A percentile compares a stretch with the other conserved stretches of the same genome.
These are phyloP conservation scores for Xylaria sp. DNA, from an alignment of 2,329 filamentous ascomycete species.

Conservation along the genomic window DNA sequence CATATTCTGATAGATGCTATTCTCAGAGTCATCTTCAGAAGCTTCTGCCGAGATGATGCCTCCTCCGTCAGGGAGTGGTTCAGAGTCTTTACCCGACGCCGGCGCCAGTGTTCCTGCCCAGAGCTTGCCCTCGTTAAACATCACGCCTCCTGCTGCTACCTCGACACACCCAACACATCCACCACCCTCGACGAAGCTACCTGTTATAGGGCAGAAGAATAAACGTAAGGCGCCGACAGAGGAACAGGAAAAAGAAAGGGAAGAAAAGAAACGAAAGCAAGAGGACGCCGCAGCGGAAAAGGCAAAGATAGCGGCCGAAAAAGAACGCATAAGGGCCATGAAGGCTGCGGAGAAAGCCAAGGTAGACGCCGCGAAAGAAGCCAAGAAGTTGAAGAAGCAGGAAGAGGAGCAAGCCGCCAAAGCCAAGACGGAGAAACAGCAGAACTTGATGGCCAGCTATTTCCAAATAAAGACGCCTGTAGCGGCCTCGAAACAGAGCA, in stretches of 20 bases:
- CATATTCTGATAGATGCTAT: conserved; percentile 8
- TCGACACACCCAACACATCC: conserved; percentile 15
- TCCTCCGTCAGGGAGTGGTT: conserved; percentile 27
- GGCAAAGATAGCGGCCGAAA: conserved; percentile 21
- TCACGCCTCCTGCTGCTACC: conserved; percentile 27
- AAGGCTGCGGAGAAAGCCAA: conserved; percentile 32
- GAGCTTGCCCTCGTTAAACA: conserved; percentile 35
- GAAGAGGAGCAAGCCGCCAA: conserved; percentile 35
- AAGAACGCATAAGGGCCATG: conserved; percentile 9
- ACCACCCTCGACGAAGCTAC: neutral
- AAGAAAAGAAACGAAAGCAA: conserved; percentile 45
- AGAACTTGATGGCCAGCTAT: conserved; percentile 22
- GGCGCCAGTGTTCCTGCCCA: conserved; percentile 38
- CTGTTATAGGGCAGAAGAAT: conserved; percentile 30
- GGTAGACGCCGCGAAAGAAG: conserved; percentile 39
- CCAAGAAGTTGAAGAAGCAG: conserved; percentile 42
- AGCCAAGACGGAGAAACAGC: conserved; percentile 41
- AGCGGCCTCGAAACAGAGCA: conserved; percentile 24
- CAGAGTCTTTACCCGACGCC: conserved; percentile 38
- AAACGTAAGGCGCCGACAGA: conserved; percentile 36
- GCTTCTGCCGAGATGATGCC: conserved; percentile 25
- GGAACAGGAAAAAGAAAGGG: conserved; percentile 38
- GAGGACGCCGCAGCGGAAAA: conserved; percentile 40
- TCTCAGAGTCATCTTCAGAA: conserved; percentile 17
- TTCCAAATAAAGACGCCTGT: conserved; percentile 26